Evolutionary conservation across 495 filamentous ascomycete genomes (phyloP).

Genomic region (Neurospora sp.): DNA sequence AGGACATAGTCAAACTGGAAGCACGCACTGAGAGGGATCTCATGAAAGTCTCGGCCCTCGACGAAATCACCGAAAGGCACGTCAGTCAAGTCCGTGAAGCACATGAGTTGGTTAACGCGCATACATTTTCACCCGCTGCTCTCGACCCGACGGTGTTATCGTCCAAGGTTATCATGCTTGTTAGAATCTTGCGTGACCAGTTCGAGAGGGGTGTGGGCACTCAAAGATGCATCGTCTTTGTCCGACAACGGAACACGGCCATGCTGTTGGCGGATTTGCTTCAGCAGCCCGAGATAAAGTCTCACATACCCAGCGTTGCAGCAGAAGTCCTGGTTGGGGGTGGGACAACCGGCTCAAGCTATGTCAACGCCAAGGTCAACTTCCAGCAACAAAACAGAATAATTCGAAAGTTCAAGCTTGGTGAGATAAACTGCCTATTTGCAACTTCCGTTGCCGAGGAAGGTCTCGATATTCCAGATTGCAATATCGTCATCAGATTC

Average conservation of each 20-base stretch:
- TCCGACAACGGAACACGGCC: constrained; percentile 67
- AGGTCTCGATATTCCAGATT: constrained; percentile 91
- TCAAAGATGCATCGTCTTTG: constrained; percentile 82
- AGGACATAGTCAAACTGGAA: constrained; percentile 53
- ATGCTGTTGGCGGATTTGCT: constrained; percentile 59
- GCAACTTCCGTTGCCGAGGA: constrained; percentile 91
- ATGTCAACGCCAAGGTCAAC: constrained; percentile 41
- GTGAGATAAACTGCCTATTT: constrained; percentile 80
- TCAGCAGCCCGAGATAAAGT: constrained; percentile 35
- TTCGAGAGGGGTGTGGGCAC: constrained; percentile 43
- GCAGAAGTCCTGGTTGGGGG: constrained; percentile 48
- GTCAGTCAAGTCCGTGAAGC: constrained; percentile 51
- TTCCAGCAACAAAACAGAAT: constrained; percentile 68
- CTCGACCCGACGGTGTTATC: constrained; percentile 45
- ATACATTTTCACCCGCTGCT: constrained; percentile 37
- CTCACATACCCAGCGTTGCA: constrained; percentile 43
- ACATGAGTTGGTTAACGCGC: constrained; percentile 40
- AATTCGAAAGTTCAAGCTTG: constrained; percentile 65
- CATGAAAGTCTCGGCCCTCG: constrained; percentile 18
- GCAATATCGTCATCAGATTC: constrained; percentile 83
- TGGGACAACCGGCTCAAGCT: constrained; percentile 9
- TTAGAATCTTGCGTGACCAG: constrained; percentile 43
- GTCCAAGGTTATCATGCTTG: constrained; percentile 58
- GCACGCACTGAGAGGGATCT: constrained; percentile 40
- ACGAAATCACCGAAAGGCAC: constrained; percentile 38